Evolutionary conservation across 2,329 filamentous ascomycete genomes (phyloP), one percentile per base, ranked within the genome.

Genomic region (Microdochium nivale): DNA sequence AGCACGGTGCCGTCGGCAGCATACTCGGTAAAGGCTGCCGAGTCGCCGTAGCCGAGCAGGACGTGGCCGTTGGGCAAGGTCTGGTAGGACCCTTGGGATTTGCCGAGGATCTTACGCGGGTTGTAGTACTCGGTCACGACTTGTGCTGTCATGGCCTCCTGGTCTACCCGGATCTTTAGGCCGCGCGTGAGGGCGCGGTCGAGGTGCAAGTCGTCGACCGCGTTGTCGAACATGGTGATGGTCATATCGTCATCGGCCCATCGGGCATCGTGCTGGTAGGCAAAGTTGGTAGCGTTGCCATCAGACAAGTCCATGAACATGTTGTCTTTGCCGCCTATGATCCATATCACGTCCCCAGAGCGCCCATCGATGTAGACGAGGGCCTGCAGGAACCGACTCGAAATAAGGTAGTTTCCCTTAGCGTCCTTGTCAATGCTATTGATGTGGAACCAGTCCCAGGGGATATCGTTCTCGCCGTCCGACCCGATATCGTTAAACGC

Each of bases 391-490:
- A 70, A 68, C 21, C 74, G 69, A 0, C 67, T 64, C 0, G 71
- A 76, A 44, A 77, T 60, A 3, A 73, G 60, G 44, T 69, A 73
- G 51, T 73, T 70, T 11, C 70, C 75, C 1, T 68, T 63, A 3
- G 59, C 55, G 55, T 77, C 73, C 61, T 78, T 78, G 59, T 75
- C 73, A 52, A 78, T 66, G 44, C 72, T 75, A 61, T 78, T 80
- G 60, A 80, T 72, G 60, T 80, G 77, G 63, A 79, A 78, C 61
- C 74, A 80, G 57, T 80, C 77, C 67, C 72, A 80, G 1, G 74
- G 51, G 35, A 55, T 64, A 33, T 63, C 64, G 24, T 61, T 53
- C 5, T 47, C 21, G 14, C 40, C 27, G 21, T 16, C 30, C 25
- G 35, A n/a, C 9, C 46, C 46, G n/a, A 49, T 44, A 19, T 49